Base-by-base conservation (phyloP, 495 filamentous ascomycete species). In the Aspergillus sparsus region DNA sequence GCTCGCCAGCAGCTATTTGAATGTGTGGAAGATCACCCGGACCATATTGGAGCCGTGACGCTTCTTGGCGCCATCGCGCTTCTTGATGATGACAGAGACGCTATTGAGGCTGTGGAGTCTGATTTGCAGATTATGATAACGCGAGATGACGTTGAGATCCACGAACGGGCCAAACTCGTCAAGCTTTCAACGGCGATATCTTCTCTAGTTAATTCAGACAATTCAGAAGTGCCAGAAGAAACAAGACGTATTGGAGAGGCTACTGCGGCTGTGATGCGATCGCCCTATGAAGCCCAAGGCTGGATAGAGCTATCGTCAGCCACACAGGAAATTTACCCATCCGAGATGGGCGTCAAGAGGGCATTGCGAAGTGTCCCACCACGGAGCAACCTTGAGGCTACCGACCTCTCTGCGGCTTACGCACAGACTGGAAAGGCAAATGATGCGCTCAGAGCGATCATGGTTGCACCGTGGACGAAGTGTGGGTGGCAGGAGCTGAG, bases 11-110 rank as follows among this genome's bases (percentile, higher is more conserved):
- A 94, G 58, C 74, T 98, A 18, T 91, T 96, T 64, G 85, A 86
- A 12, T 82, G 87, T 52, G 85, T 96, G 13, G 89, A 92, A 66
- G 79, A 67, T 18, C 72, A 89, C 53, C 84, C 89, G 0, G 82
- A 85, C 5, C 93, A 98, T 65, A 79, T 94, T 7, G 87, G 85
- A 39, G 87, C 91, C 2, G 84, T 92, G 10, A 80, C 88, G 6
- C 82, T 98, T 15, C 77, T 98, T 0, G 93, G 92, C 11, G 84
- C 88, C 2, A 89, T 97, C 64, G 89, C 91, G 6, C 77, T 93
- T 11, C 69, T 98, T 5, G 93, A 97, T 53, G 73, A 79, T 13
- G 92, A 96, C 66, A 77, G 74, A 13, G 92, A 96, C 45, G 87
- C 85, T 5, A 75, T 91, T 8, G 89, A 91, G 45, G 92, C 92